Evolutionary conservation across 1,284 basidiomycete species (phyloP).

Genomic region (Leccinum cinnamomeum): DNA sequence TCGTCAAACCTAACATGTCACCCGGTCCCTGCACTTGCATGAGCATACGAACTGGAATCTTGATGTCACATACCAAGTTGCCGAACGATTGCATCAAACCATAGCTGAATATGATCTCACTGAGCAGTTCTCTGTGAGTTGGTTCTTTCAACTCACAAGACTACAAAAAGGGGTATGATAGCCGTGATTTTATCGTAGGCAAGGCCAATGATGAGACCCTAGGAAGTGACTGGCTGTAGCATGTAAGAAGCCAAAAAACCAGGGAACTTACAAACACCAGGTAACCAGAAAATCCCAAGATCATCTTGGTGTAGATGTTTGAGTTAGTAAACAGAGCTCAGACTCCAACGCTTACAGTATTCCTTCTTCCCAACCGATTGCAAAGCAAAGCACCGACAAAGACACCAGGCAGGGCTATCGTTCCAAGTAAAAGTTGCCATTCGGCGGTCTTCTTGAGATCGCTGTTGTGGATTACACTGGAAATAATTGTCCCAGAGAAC

Average conservation of each 20-base stretch:
- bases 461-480: conserved; percentile 54
- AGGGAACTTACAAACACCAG: conserved; percentile 54
- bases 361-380: conserved; percentile 62
- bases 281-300: conserved; percentile 74
- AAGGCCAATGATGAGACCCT: conserved; percentile 63
- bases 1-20: conserved; percentile 70
- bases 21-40: conserved; percentile 58
- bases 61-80: conserved; percentile 49
- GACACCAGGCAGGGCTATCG: conserved; percentile 68
- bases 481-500: conserved; percentile 64
- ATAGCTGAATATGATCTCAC: conserved; percentile 43
- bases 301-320: conserved; percentile 49
- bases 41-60: conserved; percentile 1
- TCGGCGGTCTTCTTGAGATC: conserved; percentile 62
- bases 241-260: not conserved
- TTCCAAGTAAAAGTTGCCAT: conserved; percentile 69
- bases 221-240: not conserved
- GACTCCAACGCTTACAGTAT: conserved; percentile 46
- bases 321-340: conserved; percentile 1
- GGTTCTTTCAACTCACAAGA: conserved; percentile 49
- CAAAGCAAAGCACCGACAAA: conserved; percentile 60
- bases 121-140: conserved; percentile 9
- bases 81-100: conserved; percentile 69
- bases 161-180: conserved; percentile 65
- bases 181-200: conserved; percentile 67